Conservation (phyloP, 441 rosid species). For the Lagerstroemia fauriei region DNA sequence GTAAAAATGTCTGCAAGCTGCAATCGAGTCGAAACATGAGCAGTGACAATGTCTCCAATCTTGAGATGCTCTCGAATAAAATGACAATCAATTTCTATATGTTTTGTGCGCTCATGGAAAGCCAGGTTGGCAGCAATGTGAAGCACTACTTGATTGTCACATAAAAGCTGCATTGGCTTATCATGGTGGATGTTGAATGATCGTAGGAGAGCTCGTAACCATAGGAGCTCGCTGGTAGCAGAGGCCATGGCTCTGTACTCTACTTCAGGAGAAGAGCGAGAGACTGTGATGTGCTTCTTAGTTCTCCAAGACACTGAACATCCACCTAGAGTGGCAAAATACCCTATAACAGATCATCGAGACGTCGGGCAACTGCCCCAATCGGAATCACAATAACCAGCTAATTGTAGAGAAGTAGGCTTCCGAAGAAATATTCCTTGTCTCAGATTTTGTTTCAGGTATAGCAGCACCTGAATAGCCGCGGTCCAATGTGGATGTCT, state of each 20-base stretch:
- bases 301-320: constrained; percentile 19
- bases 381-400: constrained; percentile 10
- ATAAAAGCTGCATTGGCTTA: background rate
- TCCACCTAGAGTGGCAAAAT: background rate
- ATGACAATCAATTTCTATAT: constrained; percentile 11
- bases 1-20: background rate
- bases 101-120: constrained; percentile 16
- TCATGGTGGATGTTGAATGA: background rate
- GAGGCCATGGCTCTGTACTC: constrained; percentile 20
- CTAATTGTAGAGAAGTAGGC: background rate
- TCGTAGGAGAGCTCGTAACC: background rate
- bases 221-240: constrained; percentile 1
- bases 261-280: background rate
- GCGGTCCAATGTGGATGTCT: background rate
- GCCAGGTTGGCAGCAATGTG: constrained; percentile 15
- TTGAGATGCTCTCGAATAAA: background rate
- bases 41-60: background rate
- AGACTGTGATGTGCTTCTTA: constrained; percentile 1
- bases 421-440: background rate
- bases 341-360: constrained; percentile 1
- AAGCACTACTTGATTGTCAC: constrained; percentile 14
- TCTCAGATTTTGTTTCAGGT: constrained; percentile 8
- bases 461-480: background rate
- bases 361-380: constrained; percentile 8
- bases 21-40: background rate